Base-by-base conservation (phyloP, 495 filamentous ascomycete genomes). In the Penicillium nucicola region DNA sequence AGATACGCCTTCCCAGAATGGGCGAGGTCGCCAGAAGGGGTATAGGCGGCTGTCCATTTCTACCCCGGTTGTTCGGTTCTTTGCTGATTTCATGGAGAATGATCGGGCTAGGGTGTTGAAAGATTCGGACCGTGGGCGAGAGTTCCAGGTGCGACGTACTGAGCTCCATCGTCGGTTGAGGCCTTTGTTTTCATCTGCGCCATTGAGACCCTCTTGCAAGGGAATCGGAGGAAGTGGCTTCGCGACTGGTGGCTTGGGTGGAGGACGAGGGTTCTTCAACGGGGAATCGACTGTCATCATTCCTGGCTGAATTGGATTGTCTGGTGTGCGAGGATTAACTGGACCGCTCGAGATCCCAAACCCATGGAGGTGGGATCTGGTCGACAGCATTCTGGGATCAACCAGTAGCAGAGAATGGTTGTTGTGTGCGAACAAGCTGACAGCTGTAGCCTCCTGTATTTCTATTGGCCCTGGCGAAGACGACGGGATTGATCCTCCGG, bases 381-480 rank as follows among this genome's bases (percentile, higher is more conserved):
- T 57, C 14, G 66, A 55, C 22, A 69, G 68, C 30, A 67, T 66
- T 67, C 77, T 81, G 56, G 90, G 86, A 34, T 95, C 81, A 34
- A 95, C 84, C 47, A 95, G 69, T 38, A 93, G 69, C 10, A 90
- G 74, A 3, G 89, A 92, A 50, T 84, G 83, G 54, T 95, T 96
- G 62, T 90, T 89, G 64, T 96, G 91, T 2, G 89, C 84, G 61
- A 86, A 93, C 30, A 95, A 85, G 50, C 82, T 85, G 38, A 96
- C 83, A 14, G 88, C 88, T 51, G 84, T 84, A 11, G 90, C 91
- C 69, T 96, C 89, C 38, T 82, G 74, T 36, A 81, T 74, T 47
- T 81, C 77, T n/a, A 79, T 56, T 0, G 71, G 70, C 1, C 77
- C 77, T 0, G 77, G 77, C 6, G 76, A 79, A 12, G 70, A 76